Base-by-base conservation (phyloP, 441 rosid genomes). In the Sinapis alba region DNA sequence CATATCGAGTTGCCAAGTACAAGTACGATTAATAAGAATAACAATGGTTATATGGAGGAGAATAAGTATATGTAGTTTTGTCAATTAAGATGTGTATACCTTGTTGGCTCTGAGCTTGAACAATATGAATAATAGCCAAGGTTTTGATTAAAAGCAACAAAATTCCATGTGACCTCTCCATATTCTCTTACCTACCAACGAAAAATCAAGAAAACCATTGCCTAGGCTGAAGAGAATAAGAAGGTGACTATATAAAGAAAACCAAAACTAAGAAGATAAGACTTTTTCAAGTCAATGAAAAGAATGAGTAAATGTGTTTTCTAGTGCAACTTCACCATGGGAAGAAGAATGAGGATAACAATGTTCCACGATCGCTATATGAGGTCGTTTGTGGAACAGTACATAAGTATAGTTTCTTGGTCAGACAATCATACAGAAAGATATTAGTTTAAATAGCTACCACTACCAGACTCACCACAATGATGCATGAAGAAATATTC, bases 81-180 rank as follows among this genome's bases (percentile, higher is more conserved):
- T 12, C 41, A 56, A 0, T 4, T 53, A 36, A 27, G 0, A 57
- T 2, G 1, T 45, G 20, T 1, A 11, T 60, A 77, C 80, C 77
- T 77, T 72, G 59, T 12, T 72, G 77, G 64, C 51, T 28, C 12
- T 78, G 81, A 67, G 77, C 77, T 78, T 72, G 69, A 38, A 20
- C 73, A 38, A 41, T 8, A 53, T 61, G 61, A 67, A 27, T 50
- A 7, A 60, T 54, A 4, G 69, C 43, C 38, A 67, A 72, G 45
- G 53, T 41, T 66, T 0, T 20, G 2, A 53, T 15, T 12, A 67
- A 16, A 23, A 6, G 43, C 60, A 72, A 21, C 38, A 38, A 28
- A 72, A 36, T 0, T 9, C 16, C 7, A 16, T 20, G n/a, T 51
- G 8, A 72, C 2, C 41, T 72, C 21, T 11, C 65, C 77, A 77